Evolutionary conservation across 2,329 filamentous ascomycete genomes (phyloP).

Genomic region (Dothideomycetidae sp.): DNA sequence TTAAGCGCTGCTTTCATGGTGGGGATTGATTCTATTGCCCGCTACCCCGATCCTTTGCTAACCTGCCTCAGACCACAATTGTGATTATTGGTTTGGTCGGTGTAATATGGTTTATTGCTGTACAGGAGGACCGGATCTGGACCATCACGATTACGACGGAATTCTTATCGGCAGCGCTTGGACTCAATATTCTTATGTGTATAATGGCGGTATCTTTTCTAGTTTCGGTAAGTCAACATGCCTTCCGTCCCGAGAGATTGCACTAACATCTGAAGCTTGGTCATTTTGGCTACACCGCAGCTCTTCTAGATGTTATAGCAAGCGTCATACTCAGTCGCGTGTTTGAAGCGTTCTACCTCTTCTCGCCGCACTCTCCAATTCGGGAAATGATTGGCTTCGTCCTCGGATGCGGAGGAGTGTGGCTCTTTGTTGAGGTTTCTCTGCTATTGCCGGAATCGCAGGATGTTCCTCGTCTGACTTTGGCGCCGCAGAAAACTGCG

Average conservation of each 20-base stretch:
- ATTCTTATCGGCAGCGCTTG: slow-evolving; percentile 25
- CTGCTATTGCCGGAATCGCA: background rate
- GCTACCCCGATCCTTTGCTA: background rate
- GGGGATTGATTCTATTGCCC: no score
- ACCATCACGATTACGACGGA: slow-evolving; percentile 23
- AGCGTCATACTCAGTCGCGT: slow-evolving; percentile 12
- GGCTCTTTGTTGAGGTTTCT: background rate
- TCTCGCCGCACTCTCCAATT: background rate
- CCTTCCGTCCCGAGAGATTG: no score
- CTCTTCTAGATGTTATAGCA: slow-evolving; percentile 25
- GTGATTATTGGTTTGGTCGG: no score
- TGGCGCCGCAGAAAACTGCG: background rate
- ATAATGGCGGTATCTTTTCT: slow-evolving; percentile 18
- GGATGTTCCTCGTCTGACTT: background rate
- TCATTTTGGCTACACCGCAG: slow-evolving; percentile 27
- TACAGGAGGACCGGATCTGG: slow-evolving; percentile 26
- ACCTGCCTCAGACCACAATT: background rate
- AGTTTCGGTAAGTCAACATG: slow-evolving; percentile 17
- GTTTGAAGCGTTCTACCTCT: background rate
- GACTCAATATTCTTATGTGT: slow-evolving; percentile 17
- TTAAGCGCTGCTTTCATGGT: slow-evolving; percentile 19
- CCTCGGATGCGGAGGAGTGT: background rate
- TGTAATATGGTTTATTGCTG: slow-evolving; percentile 22
- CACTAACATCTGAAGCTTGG: slow-evolving; percentile 23
- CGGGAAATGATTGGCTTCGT: background rate